Evolutionary conservation across 148 eudicot species (phyloP).

Genomic region (Vaccinium vitisidaea): DNA sequence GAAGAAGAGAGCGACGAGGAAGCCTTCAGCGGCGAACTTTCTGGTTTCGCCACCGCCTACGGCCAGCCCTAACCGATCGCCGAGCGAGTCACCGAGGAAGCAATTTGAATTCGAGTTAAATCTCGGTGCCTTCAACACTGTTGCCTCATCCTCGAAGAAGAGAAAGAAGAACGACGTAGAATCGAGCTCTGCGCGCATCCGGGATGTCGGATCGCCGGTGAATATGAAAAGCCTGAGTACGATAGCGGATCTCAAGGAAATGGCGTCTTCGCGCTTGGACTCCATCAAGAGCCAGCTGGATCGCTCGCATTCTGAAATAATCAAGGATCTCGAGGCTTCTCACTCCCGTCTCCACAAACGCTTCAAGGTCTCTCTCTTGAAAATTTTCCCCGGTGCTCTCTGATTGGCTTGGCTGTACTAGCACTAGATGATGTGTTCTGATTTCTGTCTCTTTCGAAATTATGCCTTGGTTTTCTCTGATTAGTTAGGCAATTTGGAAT

Average conservation of each 20-base stretch:
- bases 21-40: neutral
- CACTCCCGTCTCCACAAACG: constrained; percentile 71
- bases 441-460: neutral
- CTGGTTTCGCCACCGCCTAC: neutral
- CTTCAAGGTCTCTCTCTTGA: constrained; percentile 41
- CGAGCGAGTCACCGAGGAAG: neutral
- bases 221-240: constrained; percentile 29
- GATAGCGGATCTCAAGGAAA: constrained; percentile 60
- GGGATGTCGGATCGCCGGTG: constrained; percentile 26
- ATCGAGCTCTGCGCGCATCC: constrained; percentile 18
- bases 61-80: constrained; percentile 3
- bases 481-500: neutral
- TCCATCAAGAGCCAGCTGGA: constrained; percentile 61
- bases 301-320: constrained; percentile 60
- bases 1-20: constrained; percentile 9
- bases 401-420: neutral
- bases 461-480: neutral
- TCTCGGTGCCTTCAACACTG: constrained; percentile 7
- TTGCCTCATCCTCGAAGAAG: constrained; percentile 16
- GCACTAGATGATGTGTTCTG: neutral
- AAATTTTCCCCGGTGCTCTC: neutral
- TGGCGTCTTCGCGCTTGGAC: constrained; percentile 50
- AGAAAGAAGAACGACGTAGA: constrained; percentile 3
- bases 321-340: constrained; percentile 64
- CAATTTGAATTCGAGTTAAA: constrained; percentile 1